These are phyloP conservation scores for Talaromyces rugulosus DNA, from an alignment of 2,329 filamentous ascomycete species.

Conservation along the genomic window DNA sequence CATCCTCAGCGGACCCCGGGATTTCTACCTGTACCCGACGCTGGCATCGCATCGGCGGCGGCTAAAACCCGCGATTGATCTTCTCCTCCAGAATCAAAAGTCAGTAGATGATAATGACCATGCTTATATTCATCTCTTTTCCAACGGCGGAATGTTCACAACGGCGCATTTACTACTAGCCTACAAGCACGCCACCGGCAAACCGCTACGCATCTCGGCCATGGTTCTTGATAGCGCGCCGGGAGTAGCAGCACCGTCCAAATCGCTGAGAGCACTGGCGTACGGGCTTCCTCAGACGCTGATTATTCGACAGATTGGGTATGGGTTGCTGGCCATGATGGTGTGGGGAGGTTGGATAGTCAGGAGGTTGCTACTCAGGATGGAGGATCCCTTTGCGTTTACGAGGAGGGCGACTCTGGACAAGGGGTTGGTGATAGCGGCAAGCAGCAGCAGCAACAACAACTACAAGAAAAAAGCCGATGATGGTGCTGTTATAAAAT, in stretches of 20 bases:
- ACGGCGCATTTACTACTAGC: slow-evolving; percentile 33
- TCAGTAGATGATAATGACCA: slow-evolving; percentile 3
- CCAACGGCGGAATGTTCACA: slow-evolving; percentile 46
- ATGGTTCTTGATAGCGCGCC: slow-evolving; percentile 46
- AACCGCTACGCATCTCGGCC: slow-evolving; percentile 34
- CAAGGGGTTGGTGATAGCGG: slow-evolving; percentile 11
- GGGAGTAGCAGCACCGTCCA: slow-evolving; percentile 28
- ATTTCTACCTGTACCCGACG: slow-evolving; percentile 28
- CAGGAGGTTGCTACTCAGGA: slow-evolving; percentile 5
- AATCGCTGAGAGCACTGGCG: slow-evolving; percentile 30
- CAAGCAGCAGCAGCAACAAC: slow-evolving; percentile 14
- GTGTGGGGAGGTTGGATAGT: slow-evolving; percentile 20
- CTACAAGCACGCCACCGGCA: slow-evolving; percentile 32
- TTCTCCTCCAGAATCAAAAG: slow-evolving; percentile 23
- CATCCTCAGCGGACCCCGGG: slow-evolving; percentile 31
- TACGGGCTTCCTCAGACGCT: slow-evolving; percentile 30
- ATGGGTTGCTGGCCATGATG: slow-evolving; percentile 21
- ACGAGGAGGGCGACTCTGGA: slow-evolving; percentile 31
- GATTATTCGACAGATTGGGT: slow-evolving; percentile 26
- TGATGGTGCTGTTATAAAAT: not conserved
- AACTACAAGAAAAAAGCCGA: slow-evolving; percentile 7
- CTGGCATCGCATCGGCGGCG: slow-evolving; percentile 22
- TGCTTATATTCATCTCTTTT: slow-evolving; percentile 46
- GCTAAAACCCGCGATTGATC: slow-evolving; percentile 32
- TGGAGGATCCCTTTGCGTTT: slow-evolving; percentile 22